Base-by-base conservation (phyloP, 2,329 filamentous ascomycete genomes). In the Sporothrix luriei region DNA sequence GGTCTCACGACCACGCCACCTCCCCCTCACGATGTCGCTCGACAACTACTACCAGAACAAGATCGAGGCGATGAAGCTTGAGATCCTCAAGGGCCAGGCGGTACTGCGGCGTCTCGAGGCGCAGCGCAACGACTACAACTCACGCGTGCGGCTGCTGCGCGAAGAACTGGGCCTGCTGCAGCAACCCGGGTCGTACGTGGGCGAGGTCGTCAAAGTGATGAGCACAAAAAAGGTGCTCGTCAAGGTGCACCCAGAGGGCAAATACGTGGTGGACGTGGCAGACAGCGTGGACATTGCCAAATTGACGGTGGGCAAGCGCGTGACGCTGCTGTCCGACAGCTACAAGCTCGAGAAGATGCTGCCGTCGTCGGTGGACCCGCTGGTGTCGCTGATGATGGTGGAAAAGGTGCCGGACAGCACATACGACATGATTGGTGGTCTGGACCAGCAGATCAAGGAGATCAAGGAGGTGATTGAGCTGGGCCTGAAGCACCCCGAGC, bases 191-290 rank as follows among this genome's bases (percentile, higher is more conserved):
- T 98, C 94, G 24, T 99, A 99, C 78, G 95, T 99, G 46, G 95
- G 95, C 71, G 95, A 99, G 82, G 95, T 99, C n/a, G 95, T 99
- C 78, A 99, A 98, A 86, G 95, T 98, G 70, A 99, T 99, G 95
- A 90, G 94, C 78, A 99, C 95, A 69, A 99, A 99, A 84, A 98
- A 99, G 85, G 93, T 99, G 66, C 85, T 99, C 71, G 95, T 99
- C 76, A 99, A 99, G 84, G 95, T 99, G 76, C 95, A 99, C 81
- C 95, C 95, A 11, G 95, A 99, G 82, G 95, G 95, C 77, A 99
- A 99, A 97, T 99, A 99, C 77, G 95, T 99, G 68, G 95, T 99
- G 77, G 95, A 99, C 80, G 90, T 99, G 68, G 89, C 94, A 76
- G 95, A 99, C 78, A 91, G 87, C 74, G 95, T 99, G 77, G 95